Evolutionary conservation across 176 grass and related monocot genomes (phyloP), one percentile per base, ranked within the genome.

Genomic region (Oryza longistaminata): DNA sequence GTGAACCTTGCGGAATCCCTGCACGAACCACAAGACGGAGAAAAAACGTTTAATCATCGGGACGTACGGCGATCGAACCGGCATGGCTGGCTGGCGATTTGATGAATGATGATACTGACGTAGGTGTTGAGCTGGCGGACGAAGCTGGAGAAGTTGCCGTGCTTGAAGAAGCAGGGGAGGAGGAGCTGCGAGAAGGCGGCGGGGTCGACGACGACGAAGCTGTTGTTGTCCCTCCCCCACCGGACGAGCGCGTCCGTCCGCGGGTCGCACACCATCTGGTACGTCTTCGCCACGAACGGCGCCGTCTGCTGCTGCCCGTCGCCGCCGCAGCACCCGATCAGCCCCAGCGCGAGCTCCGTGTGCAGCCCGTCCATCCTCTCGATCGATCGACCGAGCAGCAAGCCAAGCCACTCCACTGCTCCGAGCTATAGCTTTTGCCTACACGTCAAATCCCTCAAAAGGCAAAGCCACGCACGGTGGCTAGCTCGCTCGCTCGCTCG

Each of bases 141-240:
- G 90, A 97, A 97, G 86, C 91, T 94, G 88, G 95, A 97, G 88
- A 97, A 97, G 87, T 97, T 97, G 88, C 71, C 89, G 88, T 97
- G 95, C 92, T 97, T 97, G 88, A 94, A 97, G 81, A 92, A 92
- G 75, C 81, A 88, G 14, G 93, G 90, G 24, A 94, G 93, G 42
- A 94, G 90, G 31, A 95, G 55, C 33, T 81, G 85, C 27, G 93
- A 95, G 90, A 92, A 95, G 9, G 84, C 85, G 48, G 78, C 67
- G 48, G 86, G 71, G 71, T 95, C 88, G 58, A 46, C 27, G 74
- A 95, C 82, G 55, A 95, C 44, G 88, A 95, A 95, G 93, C 93
- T 92, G 85, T 92, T 92, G 78, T 84, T 83, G 7, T 34, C 85
- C 34, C 10, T 77, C 11, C 93, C 93, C 93, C 93, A 95, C 8